A percentile compares a stretch with the other conserved stretches of the same genome.
These are phyloP conservation scores for Metschnikowia dekortorum DNA, from an alignment of 805 yeast genomes.

Conservation along the genomic window DNA sequence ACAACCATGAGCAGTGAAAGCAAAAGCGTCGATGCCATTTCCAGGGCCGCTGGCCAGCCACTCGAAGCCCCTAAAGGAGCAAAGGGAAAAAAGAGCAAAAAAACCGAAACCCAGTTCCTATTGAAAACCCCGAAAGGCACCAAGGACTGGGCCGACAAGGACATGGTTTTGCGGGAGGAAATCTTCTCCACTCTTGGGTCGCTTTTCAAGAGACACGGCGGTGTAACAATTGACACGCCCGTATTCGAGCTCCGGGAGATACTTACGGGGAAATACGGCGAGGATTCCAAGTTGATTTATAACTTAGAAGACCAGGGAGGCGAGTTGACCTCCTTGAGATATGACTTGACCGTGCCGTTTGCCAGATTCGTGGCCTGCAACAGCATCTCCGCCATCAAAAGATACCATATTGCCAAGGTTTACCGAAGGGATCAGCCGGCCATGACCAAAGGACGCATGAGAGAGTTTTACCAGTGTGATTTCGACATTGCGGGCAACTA, in stretches of 20 bases:
- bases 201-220: constrained; percentile 93
- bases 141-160: constrained; percentile 97
- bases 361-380: constrained; percentile 97
- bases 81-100: constrained; percentile 34
- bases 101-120: constrained; percentile 56
- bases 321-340: constrained; percentile 89
- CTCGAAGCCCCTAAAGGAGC: neutral
- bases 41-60: constrained; percentile 5
- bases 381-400: constrained; percentile 80
- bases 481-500: constrained; percentile 93
- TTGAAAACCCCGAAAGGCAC: constrained; percentile 96
- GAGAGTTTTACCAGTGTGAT: constrained; percentile 99
- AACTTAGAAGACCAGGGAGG: constrained; percentile 99
- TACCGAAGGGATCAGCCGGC: constrained; percentile 99
- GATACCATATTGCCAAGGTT: constrained; percentile 97
- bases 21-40: constrained; percentile 6
- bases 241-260: constrained; percentile 96
- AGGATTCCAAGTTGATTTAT: constrained; percentile 93
- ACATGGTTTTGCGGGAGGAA: constrained; percentile 91
- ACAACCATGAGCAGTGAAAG: constrained; percentile 23
- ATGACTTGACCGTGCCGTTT: constrained; percentile 97
- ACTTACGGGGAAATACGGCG: constrained; percentile 96
- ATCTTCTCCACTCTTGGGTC: constrained; percentile 68
- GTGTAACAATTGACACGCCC: constrained; percentile 97
- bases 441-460: constrained; percentile 99